Conservation (phyloP, 305 asterid species). For the Solanum hybrid region DNA sequence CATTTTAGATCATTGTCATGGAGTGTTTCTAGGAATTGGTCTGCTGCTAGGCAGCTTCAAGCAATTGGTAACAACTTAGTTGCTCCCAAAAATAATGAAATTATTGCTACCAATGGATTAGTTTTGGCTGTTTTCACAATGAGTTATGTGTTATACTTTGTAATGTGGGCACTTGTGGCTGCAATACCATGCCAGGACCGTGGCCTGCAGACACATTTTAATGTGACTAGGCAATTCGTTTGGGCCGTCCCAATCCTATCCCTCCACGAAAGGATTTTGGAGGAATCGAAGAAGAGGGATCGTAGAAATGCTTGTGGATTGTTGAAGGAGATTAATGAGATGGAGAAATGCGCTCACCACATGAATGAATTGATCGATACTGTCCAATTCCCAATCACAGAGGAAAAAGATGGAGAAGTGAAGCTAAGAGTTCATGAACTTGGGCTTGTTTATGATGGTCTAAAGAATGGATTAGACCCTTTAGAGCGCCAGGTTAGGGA, state of each 20-base stretch:
- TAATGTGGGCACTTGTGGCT: slow-evolving; percentile 93
- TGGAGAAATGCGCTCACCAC: slow-evolving; percentile 46
- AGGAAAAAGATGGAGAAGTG: slow-evolving; percentile 54
- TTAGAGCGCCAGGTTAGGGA: slow-evolving; percentile 55
- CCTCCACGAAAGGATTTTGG: slow-evolving; percentile 79
- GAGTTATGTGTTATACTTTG: slow-evolving; percentile 69
- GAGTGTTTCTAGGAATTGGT: slow-evolving; percentile 90
- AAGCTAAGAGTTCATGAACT: slow-evolving; percentile 54
- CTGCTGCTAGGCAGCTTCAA: slow-evolving; percentile 76
- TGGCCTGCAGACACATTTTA: slow-evolving; percentile 64
- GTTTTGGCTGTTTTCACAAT: slow-evolving; percentile 58
- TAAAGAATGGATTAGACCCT: slow-evolving; percentile 46
- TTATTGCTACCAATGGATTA: slow-evolving; percentile 47
- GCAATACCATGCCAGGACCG: slow-evolving; percentile 96
- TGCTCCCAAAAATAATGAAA: slow-evolving; percentile 49
- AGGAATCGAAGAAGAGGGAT: slow-evolving; percentile 68
- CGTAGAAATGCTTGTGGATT: slow-evolving; percentile 66
- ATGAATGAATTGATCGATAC: slow-evolving; percentile 59
- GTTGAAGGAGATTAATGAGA: slow-evolving; percentile 71
- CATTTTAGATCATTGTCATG: slow-evolving; percentile 74
- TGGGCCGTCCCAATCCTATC: slow-evolving; percentile 56
- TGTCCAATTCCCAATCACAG: slow-evolving; percentile 50
- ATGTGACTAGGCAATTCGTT: slow-evolving; percentile 31
- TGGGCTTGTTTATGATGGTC: slow-evolving; percentile 20
- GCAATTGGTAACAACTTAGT: slow-evolving; percentile 61